Evolutionary conservation across 2,329 filamentous ascomycete species (phyloP).

Genomic region (Tetracladium maxilliforme): DNA sequence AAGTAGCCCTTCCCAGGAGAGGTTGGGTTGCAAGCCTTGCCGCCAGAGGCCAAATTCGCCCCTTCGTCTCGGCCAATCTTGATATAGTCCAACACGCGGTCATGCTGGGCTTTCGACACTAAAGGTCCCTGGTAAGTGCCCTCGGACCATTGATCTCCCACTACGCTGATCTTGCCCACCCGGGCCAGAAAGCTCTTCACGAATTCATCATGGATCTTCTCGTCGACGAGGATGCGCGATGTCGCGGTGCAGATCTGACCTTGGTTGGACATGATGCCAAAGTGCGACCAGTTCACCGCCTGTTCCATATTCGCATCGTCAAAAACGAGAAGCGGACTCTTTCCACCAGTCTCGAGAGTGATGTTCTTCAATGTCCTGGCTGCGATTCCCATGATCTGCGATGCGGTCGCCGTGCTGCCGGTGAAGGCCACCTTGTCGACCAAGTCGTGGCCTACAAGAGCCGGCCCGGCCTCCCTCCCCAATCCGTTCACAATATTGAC

Average conservation of each 20-base stretch:
- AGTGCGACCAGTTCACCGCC: slow-evolving; percentile 42
- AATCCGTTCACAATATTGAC: slow-evolving; percentile 20
- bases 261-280: slow-evolving; percentile 41
- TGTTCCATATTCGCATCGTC: slow-evolving; percentile 42
- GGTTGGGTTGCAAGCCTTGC: slow-evolving; percentile 39
- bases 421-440: slow-evolving; percentile 73
- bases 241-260: slow-evolving; percentile 54
- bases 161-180: slow-evolving; percentile 40
- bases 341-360: slow-evolving; percentile 43
- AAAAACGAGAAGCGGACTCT: slow-evolving; percentile 46
- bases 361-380: slow-evolving; percentile 45
- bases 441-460: slow-evolving; percentile 45
- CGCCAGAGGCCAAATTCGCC: slow-evolving; percentile 50
- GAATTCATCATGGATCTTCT: slow-evolving; percentile 46
- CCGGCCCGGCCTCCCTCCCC: slow-evolving; percentile 42
- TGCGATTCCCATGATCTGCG: slow-evolving; percentile 60
- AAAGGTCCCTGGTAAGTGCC: slow-evolving; percentile 63
- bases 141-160: slow-evolving; percentile 58
- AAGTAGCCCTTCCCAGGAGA: slow-evolving; percentile 1
- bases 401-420: slow-evolving; percentile 57
- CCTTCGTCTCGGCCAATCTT: slow-evolving; percentile 55
- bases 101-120: slow-evolving; percentile 55
- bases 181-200: slow-evolving; percentile 44
- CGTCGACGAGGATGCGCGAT: slow-evolving; percentile 49
- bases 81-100: slow-evolving; percentile 55